Conservation (phyloP, 2,329 filamentous ascomycete genomes). For the Alternaria postmessia region DNA sequence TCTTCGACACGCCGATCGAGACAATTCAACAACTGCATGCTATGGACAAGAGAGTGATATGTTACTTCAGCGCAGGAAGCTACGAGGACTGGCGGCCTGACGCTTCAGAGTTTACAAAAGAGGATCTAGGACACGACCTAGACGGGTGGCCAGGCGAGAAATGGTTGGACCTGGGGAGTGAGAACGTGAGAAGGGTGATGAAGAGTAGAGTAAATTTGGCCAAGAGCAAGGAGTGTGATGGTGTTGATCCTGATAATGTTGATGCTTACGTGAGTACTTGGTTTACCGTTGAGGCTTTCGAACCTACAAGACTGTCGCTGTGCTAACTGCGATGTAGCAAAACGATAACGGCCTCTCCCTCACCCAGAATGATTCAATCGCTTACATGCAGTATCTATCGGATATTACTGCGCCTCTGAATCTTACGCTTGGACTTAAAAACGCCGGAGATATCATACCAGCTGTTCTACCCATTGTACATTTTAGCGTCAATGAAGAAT, state of each 20-base stretch:
- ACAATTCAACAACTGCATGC: conserved; percentile 60
- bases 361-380: conserved; percentile 64
- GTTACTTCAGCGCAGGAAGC: conserved; percentile 77
- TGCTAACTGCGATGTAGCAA: conserved; percentile 32
- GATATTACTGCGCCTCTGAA: conserved; percentile 61
- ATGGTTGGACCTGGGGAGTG: conserved; percentile 69
- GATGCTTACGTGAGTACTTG: conserved; percentile 64
- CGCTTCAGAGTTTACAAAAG: conserved; percentile 60
- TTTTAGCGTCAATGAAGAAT: conserved; percentile 76
- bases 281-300: background rate
- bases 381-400: conserved; percentile 69
- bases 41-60: conserved; percentile 69
- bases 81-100: conserved; percentile 72
- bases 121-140: conserved; percentile 66
- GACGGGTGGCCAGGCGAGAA: conserved; percentile 72
- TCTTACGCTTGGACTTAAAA: conserved; percentile 73
- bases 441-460: conserved; percentile 67
- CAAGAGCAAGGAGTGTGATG: conserved; percentile 69
- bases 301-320: background rate
- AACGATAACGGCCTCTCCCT: conserved; percentile 70
- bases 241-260: conserved; percentile 75
- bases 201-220: conserved; percentile 66
- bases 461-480: conserved; percentile 62
- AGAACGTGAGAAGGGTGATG: conserved; percentile 72
- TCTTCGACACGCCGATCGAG: conserved; percentile 61